phyloP scores from a whole-genome alignment of 176 grass and related monocot genomes.

The Stipa capillata region DNA sequence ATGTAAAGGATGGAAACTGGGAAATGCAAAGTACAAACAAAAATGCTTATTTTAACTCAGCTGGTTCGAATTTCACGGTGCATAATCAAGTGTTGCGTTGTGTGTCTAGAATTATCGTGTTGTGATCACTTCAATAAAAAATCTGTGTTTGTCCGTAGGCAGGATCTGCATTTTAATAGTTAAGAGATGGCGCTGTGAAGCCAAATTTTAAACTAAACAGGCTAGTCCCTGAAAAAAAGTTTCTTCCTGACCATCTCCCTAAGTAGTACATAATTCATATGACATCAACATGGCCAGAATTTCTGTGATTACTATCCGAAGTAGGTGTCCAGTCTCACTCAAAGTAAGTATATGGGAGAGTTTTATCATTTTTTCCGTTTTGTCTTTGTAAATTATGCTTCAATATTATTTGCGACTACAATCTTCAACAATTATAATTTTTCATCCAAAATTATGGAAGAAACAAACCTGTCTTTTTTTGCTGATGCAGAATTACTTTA shows the following conservation, averaged over 20 bases:
- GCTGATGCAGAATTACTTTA: slow-evolving; percentile 73
- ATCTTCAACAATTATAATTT: not conserved
- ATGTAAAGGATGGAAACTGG: no score
- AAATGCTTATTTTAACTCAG: not conserved
- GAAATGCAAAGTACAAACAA: not conserved
- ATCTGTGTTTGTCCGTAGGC: no score
- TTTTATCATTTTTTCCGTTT: not conserved
- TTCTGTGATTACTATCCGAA: not conserved
- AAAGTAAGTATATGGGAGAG: not conserved
- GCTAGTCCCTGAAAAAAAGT: not conserved
- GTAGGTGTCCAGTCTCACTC: not conserved
- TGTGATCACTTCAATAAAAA: not conserved
- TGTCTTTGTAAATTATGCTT: not conserved
- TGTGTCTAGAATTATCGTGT: not conserved
- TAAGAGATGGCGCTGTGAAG: not conserved
- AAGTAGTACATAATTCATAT: not conserved
- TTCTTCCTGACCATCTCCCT: not conserved
- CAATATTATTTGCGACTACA: not conserved
- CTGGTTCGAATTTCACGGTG: not conserved
- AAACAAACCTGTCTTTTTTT: not conserved
- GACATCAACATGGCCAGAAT: no score
- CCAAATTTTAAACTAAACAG: not conserved
- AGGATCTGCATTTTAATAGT: not conserved
- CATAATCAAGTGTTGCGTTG: not conserved
- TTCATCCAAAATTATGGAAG: not conserved